Evolutionary conservation across 2,329 filamentous ascomycete genomes (phyloP).

Genomic region (Dactylella cylindrospora): DNA sequence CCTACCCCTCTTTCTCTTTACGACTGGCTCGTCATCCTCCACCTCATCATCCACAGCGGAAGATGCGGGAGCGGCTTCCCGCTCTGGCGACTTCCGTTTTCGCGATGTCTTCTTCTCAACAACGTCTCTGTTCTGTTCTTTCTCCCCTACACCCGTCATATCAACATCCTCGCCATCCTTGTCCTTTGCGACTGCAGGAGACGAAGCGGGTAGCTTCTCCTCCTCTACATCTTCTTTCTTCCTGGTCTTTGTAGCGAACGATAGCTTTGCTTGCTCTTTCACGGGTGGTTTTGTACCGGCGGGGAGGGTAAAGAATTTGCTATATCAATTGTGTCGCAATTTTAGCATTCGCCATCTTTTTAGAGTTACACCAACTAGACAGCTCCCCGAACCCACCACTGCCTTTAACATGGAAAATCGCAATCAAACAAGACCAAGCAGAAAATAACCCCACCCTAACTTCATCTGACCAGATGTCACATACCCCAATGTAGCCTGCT

Average conservation of each 20-base stretch:
- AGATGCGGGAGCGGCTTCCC: slow-evolving; percentile 13
- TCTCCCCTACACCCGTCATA: slow-evolving; percentile 40
- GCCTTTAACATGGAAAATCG: neutral
- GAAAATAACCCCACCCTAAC: slow-evolving; percentile 43
- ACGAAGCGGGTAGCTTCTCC: slow-evolving; percentile 5
- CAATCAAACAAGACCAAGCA: slow-evolving; percentile 2
- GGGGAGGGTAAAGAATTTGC: slow-evolving; percentile 48
- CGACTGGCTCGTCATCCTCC: slow-evolving; percentile 42
- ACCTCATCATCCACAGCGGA: slow-evolving; percentile 8
- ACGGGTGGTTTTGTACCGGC: slow-evolving; percentile 46
- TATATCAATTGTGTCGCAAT: slow-evolving; percentile 10
- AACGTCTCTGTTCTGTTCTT: slow-evolving; percentile 12
- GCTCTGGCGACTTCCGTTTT: slow-evolving; percentile 39
- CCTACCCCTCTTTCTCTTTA: slow-evolving; percentile 29
- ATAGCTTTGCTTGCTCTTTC: slow-evolving; percentile 45
- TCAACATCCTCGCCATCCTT: slow-evolving; percentile 34
- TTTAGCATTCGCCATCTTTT: slow-evolving; percentile 14
- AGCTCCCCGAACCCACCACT: neutral
- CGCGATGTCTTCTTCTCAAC: slow-evolving; percentile 22
- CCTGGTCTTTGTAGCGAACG: slow-evolving; percentile 25
- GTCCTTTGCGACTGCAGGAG: neutral
- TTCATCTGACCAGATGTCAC: slow-evolving; percentile 46
- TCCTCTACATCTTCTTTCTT: slow-evolving; percentile 20
- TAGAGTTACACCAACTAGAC: slow-evolving; percentile 1
- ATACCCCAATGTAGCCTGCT: slow-evolving; percentile 49